A percentile compares a stretch with the other conserved stretches of the same genome.
Conservation (phyloP, 331 rosid species). For the Quercus tomentella region DNA sequence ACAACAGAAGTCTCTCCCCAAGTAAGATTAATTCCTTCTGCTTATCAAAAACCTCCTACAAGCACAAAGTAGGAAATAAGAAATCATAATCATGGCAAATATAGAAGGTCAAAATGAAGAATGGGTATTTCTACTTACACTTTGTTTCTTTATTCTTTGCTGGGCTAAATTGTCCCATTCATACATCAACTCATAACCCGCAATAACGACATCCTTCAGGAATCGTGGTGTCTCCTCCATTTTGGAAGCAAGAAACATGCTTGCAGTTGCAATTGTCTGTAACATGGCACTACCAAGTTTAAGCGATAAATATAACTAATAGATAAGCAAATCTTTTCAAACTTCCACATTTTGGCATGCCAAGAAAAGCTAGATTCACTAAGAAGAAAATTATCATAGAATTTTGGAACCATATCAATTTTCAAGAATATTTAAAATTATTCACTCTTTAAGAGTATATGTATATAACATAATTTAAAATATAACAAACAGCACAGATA, state of each 20-base stretch:
- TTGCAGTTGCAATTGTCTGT: conserved; percentile 48
- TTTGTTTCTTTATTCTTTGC: conserved; percentile 37
- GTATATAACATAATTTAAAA: neutral
- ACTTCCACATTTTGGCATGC: neutral
- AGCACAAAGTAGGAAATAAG: conserved; percentile 1
- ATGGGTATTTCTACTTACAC: conserved; percentile 19
- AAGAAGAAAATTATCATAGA: neutral
- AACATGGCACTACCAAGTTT: conserved; percentile 6
- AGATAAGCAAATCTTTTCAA: neutral
- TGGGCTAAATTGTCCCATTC: conserved; percentile 38
- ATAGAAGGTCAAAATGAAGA: neutral
- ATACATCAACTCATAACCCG: conserved; percentile 35
- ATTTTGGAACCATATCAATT: neutral
- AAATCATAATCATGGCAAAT: neutral
- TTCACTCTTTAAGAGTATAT: neutral
- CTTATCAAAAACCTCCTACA: conserved; percentile 37
- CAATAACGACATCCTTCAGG: conserved; percentile 41
- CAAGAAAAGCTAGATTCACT: neutral
- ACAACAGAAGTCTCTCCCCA: conserved; percentile 40
- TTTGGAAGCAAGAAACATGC: conserved; percentile 48
- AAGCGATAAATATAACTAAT: neutral
- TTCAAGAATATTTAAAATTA: neutral
- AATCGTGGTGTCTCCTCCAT: conserved; percentile 42
- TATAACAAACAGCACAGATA: neutral
- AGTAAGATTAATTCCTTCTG: conserved; percentile 38